phyloP scores from a whole-genome alignment of 257 asterid species.

The Nicotiana undulata region DNA sequence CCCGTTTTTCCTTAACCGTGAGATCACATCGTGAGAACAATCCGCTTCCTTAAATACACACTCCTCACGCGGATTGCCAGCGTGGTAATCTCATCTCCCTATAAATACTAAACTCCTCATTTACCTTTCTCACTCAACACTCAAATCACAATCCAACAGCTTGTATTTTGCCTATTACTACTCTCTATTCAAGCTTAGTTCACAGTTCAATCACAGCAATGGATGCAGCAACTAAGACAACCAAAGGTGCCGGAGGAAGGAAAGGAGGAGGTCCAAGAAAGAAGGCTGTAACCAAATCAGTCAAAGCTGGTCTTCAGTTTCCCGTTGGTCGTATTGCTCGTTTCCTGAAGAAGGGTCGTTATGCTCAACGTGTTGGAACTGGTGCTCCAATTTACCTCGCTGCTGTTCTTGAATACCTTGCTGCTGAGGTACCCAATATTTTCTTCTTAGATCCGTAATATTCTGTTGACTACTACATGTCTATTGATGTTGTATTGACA shows the following conservation, averaged over 20 bases:
- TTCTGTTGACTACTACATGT: not conserved
- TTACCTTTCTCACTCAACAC: not conserved
- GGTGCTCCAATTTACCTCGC: slow-evolving; percentile 45
- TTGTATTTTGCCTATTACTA: no score
- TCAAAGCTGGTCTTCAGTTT: slow-evolving; percentile 48
- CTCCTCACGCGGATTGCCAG: slow-evolving; percentile 14
- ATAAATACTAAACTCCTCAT: not conserved
- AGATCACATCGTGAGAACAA: not conserved
- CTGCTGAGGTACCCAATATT: slow-evolving; percentile 31
- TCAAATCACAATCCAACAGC: not conserved
- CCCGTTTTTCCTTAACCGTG: not conserved
- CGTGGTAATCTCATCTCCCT: slow-evolving; percentile 8
- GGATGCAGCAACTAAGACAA: slow-evolving; percentile 10
- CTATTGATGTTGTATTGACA: not conserved
- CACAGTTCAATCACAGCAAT: not conserved
- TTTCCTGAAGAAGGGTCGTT: slow-evolving; percentile 33
- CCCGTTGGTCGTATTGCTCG: slow-evolving; percentile 50
- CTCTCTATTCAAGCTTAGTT: not conserved
- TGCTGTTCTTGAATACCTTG: slow-evolving; percentile 38
- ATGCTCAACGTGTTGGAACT: slow-evolving; percentile 35
- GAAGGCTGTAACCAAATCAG: slow-evolving; percentile 32
- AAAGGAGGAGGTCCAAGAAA: slow-evolving; percentile 37
- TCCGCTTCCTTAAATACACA: not conserved
- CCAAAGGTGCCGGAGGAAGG: slow-evolving; percentile 31
- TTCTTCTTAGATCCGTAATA: not conserved